Percentiles rank a stretch among this genome's conserved stretches.
phyloP scores from a whole-genome alignment of 177 flowering plant genomes.

The Vitis hybrid region DNA sequence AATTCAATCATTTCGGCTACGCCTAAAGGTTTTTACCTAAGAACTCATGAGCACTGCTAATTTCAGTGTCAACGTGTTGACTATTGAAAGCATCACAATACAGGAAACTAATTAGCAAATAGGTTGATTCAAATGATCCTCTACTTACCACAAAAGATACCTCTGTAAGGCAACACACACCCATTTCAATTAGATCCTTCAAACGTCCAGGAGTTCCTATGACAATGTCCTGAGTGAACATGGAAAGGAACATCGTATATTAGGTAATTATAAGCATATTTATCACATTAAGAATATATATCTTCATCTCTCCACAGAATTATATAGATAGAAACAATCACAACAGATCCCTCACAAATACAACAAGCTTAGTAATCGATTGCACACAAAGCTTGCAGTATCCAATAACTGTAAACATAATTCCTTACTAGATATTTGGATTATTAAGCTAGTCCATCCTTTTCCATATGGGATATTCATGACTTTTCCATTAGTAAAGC shows the following conservation, averaged over 20 bases:
- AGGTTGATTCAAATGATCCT: background rate
- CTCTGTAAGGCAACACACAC: constrained; percentile 67
- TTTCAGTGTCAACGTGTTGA: no score
- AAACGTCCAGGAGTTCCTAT: constrained; percentile 97
- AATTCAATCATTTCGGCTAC: no score
- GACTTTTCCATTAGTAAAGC: no score
- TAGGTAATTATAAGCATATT: background rate
- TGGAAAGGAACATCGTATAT: background rate
- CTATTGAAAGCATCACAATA: background rate
- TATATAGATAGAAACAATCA: background rate
- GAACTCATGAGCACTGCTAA: no score
- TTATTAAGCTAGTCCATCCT: no score
- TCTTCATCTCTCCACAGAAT: background rate
- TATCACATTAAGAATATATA: background rate
- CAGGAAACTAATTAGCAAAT: background rate
- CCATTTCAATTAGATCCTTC: constrained; percentile 83
- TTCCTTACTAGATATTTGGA: no score
- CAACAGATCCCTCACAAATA: background rate
- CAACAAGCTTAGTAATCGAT: no score
- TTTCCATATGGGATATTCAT: no score
- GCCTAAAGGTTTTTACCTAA: no score
- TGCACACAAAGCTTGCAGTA: no score
- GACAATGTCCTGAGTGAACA: constrained; percentile 74
- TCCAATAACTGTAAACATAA: no score
- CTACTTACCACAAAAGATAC: constrained; percentile 92